Base-by-base conservation (phyloP, 2,329 filamentous ascomycete genomes). In the Botrytis fabae region DNA sequence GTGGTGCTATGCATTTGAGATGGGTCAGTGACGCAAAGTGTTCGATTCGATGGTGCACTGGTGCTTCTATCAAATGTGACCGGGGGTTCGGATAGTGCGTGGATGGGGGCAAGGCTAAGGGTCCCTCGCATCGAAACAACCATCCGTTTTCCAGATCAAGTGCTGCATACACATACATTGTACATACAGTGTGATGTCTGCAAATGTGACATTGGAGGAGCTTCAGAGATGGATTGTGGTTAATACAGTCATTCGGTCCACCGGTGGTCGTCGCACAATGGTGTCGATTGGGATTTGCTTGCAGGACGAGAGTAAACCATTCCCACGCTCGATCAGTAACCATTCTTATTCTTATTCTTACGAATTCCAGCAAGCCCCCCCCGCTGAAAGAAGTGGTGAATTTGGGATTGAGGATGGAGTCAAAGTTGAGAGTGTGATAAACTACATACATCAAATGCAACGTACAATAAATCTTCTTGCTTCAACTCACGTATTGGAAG, bases 21-120 rank as follows among this genome's bases (percentile, higher is more conserved):
- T 35, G 14, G 61, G 46, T 40, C 12, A 28, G 64, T 68, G 64
- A 68, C 64, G 64, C 64, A 68, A 68, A 57, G 35, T 54, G 20
- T 14, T 57, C 25, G 46, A 48, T 51, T 54, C 64, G 16, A n/a
- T 54, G 51, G 6, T 44, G 12, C 42, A 14, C 14, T 16, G 16
- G 9, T 44, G 42, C 6, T n/a, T 54, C 64, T 42, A n/a, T 66
- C 64, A 54, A 25, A 40, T 66, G 10, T 54, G 64, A 28, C 64
- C 28, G 8, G 65, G 64, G 46, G 25, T 20, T 63, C n/a, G 28
- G 51, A 32, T 57, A 28, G 51, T 57, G 51, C 28, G 38, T 63
- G 38, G 38, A 40, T 63, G 38, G 61, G 14, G 61, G 61, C 25
- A 51, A 65, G 20, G 63, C 63, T 65, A 65, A 25, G 40, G 32